Base-by-base conservation (phyloP, 495 filamentous ascomycete species). In the Patellaria atrata region DNA sequence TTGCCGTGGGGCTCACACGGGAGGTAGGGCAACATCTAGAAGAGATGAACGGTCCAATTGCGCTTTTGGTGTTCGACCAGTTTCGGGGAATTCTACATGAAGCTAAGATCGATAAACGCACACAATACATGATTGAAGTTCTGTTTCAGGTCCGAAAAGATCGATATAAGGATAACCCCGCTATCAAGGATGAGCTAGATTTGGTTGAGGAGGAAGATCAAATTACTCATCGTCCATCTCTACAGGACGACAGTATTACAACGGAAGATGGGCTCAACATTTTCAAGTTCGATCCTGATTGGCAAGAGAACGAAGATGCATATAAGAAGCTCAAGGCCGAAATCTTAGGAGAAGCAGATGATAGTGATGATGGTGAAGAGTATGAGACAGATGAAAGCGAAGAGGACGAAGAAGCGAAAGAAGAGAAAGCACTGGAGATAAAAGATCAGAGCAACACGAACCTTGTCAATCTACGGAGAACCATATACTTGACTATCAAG, bases 71-170 rank as follows among this genome's bases (percentile, higher is more conserved):
- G 11, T 99, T 89, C 40, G 91, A 96, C 48, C 86, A 93, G 52
- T 91, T 99, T 61, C 63, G 89, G 33, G 84, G 73, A 38, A 96
- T 96, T 44, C 64, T 99, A 6, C 84, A 96, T 56, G 91, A 96
- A 53, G 82, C 82, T 22, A 83, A 85, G 50, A 87, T 96, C 49
- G 89, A 99, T 50, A 93, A 92, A 60, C 67, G 89, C 38, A 82
- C 86, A 20, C 89, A 96, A 59, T 96, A 94, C 55, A 92, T 92
- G 84, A 91, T 99, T 41, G 89, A 99, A 53, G 87, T 94, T 6
- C 62, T 99, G 35, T 96, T 99, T 57, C 85, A 96, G 56, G 77
- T 94, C 21, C 74, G 89, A 33, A 96, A 94, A 56, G 89, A 96
- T 55, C 76, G 78, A 31, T 99, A 87, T 62, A 94, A 94, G 61